phyloP scores from a whole-genome alignment of 176 grass and related monocot species.

The Cenchrus fungigraminus region DNA sequence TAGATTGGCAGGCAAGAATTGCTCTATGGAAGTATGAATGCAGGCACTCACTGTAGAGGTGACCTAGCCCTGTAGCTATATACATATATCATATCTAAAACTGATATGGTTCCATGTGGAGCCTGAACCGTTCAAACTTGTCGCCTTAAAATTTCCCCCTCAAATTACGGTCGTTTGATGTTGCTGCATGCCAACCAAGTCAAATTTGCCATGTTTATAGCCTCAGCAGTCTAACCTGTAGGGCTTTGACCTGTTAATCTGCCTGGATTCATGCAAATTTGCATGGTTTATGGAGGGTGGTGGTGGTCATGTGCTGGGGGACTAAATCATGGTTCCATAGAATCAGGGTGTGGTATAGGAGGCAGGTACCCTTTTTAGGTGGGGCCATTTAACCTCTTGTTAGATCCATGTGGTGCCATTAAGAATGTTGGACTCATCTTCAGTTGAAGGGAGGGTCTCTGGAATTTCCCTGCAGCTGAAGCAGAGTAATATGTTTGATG shows the following conservation, averaged over 20 bases:
- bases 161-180: constrained; percentile 10
- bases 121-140: constrained; percentile 8
- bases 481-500: too few species aligned
- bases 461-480: too few species aligned
- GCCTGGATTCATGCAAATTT: not conserved
- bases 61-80: constrained; percentile 34
- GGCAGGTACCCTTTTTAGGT: not conserved
- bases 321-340: constrained; percentile 15
- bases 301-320: not conserved
- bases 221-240: not conserved
- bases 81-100: constrained; percentile 24
- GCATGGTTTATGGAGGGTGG: constrained; percentile 9
- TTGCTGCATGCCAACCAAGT: not conserved
- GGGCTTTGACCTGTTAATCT: constrained; percentile 22
- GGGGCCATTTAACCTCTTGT: not conserved
- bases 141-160: not conserved
- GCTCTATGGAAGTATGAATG: not conserved
- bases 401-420: constrained; percentile 29
- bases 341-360: not conserved
- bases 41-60: constrained; percentile 40
- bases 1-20: constrained; percentile 32
- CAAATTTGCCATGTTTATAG: not conserved
- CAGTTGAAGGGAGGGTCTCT: too few species aligned
- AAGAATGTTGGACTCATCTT: not conserved
- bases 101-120: constrained; percentile 20